Evolutionary conservation across 2,329 filamentous ascomycete species (phyloP), one percentile per base, ranked within the genome.

Genomic region (Juglanconis oblonga): DNA sequence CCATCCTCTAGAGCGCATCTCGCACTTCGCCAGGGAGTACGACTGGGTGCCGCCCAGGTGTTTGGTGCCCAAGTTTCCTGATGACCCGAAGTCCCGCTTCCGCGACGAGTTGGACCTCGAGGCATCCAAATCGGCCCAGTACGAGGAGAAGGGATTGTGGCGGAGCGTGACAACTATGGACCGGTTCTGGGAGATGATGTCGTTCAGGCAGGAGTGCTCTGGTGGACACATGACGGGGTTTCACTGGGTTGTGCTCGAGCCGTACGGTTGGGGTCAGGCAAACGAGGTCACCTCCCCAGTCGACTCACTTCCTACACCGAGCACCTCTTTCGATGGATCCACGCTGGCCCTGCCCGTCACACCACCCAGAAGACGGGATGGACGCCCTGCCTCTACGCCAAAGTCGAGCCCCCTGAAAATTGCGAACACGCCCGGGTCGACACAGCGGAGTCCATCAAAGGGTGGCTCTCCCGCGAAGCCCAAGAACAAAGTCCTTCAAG

Each of bases 141-240:
- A 82, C 65, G 83, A 84, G 65, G 81, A 78, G 32, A 76, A 78
- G 3, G 90, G 90, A 0, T 81, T 85, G 59, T 99, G 95, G 95
- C 90, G 87, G 71, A 92, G 89, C 62, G 87, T 97, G 31, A 88
- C 83, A 70, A 90, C 87, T 0, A 77, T 99, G 45, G 90, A 93
- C n/a, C 87, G 93, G 66, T 99, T 99, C 70, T 99, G 95, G 95
- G 95, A 99, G 64, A 90, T 96, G 83, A 98, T 99, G 94, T 89
- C 93, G 0, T 98, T 91, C 70, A 83, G 95, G 59, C 95, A 98
- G 72, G 95, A 99, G 71, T 99, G 95, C 70, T 97, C 93, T 0
- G 91, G 92, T 38, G 96, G 95, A 0, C 83, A 93, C 17, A 81
- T 97, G 69, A 96, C 97, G 0, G 96, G 96, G 0, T 99, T 99